Base-by-base conservation (phyloP, 2,329 filamentous ascomycete species). In the Aspergillus fijiensis region DNA sequence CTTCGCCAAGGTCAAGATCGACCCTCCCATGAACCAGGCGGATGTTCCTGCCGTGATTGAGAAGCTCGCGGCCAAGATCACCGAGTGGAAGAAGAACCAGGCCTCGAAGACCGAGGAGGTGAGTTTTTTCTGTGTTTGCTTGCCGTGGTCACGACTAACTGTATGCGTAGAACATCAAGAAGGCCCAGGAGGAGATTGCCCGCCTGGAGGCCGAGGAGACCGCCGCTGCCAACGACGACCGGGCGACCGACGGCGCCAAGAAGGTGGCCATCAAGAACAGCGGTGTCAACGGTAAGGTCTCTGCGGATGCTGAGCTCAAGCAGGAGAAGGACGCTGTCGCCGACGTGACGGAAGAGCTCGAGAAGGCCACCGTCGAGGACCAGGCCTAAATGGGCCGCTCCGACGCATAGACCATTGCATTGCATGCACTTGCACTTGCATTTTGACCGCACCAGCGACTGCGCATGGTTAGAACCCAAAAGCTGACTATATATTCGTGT, bases 121-220 rank as follows among this genome's bases (percentile, higher is more conserved):
- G 80, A 83, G 89, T 80, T 66, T 39, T 45, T 23, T 49, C 35
- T 60, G 5, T 23, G 2, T 45, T 4, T 33, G 5, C 16, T 14
- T 42, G 35, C 42, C 51, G n/a, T 16, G 5, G 7, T 11, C 25
- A 49, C 19, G 49, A 33, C 51, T 64, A 64, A 61, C 65, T 65
- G 1, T 14, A 67, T 60, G 72, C 80, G 29, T 71, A 98, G 95
- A 99, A 99, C 83, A 89, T 98, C 63, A 91, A 92, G 65, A 96
- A 97, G 80, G 95, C 95, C 63, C 90, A 96, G 83, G 94, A 94
- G 79, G 92, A 97, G 78, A 96, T 99, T 64, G 91, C 93, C 74
- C 88, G 88, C 68, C 86, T 98, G 49, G 86, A 88, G 68, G 80
- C 84, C 58, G 94, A 97, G 74, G 87, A 88, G 58, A 82, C 85